A percentile compares a stretch with the other conserved stretches of the same genome.
Conservation (phyloP, 164 flowering plant species). For the Chimonanthus praecox region DNA sequence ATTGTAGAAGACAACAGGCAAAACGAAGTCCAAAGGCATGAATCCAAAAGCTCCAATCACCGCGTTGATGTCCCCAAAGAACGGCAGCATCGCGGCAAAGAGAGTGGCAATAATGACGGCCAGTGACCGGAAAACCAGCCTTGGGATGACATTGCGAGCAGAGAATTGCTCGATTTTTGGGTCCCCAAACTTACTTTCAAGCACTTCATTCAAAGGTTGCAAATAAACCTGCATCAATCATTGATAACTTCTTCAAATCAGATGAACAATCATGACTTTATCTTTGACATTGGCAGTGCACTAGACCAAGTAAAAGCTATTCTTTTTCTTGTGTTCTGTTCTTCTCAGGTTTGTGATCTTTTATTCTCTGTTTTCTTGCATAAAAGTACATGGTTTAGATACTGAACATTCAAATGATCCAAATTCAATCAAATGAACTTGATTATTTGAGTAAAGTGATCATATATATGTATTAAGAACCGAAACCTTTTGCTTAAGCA, state of each 20-base stretch:
- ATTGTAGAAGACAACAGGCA: slow-evolving; percentile 76
- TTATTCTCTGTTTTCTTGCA: no score
- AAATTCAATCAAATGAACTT: no score
- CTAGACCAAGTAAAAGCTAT: no score
- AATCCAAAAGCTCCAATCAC: slow-evolving; percentile 76
- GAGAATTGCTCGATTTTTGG: slow-evolving; percentile 51
- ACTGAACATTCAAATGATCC: no score
- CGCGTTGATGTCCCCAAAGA: slow-evolving; percentile 80
- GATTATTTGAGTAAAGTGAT: neutral
- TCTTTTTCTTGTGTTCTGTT: no score
- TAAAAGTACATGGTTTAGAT: no score
- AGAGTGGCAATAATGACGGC: slow-evolving; percentile 48
- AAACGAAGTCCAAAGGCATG: slow-evolving; percentile 68
- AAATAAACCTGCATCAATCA: slow-evolving; percentile 49
- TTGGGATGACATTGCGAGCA: slow-evolving; percentile 54
- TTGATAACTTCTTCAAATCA: neutral
- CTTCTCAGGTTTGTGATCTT: no score
- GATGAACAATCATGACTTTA: no score
- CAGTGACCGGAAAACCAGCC: slow-evolving; percentile 49
- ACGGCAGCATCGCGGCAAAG: slow-evolving; percentile 85
- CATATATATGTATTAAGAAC: no score
- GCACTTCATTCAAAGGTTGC: slow-evolving; percentile 79
- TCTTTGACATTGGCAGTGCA: no score
- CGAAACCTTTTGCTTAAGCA: neutral
- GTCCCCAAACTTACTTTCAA: slow-evolving; percentile 53